Conservation (phyloP, 805 yeast genomes). For the Saccharomycopsis olivae region DNA sequence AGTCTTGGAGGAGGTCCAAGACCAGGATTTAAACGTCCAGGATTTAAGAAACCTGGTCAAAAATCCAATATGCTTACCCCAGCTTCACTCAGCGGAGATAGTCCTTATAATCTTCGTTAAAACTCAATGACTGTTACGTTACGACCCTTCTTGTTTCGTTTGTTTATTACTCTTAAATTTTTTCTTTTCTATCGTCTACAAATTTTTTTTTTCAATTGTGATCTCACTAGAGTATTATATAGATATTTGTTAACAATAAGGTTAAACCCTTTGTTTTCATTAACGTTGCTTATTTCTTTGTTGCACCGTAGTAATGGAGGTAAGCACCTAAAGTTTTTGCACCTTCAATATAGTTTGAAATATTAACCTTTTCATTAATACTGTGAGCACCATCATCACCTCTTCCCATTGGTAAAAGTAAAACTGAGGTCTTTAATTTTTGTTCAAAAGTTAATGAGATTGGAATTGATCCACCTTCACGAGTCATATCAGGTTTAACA, state of each 20-base stretch:
- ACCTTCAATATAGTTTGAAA: conserved; percentile 85
- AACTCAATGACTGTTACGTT: no score
- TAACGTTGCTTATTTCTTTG: no score
- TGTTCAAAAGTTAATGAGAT: conserved; percentile 91
- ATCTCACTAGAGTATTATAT: no score
- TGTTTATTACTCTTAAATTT: no score
- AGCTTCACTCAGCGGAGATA: conserved; percentile 30
- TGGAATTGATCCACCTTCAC: conserved; percentile 99
- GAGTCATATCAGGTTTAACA: conserved; percentile 89
- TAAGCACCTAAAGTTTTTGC: conserved; percentile 89
- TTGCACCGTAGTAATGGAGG: conserved; percentile 68
- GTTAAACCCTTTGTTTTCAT: no score
- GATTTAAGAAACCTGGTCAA: conserved; percentile 23
- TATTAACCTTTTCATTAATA: conserved; percentile 87
- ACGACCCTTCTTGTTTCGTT: no score
- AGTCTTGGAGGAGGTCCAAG: conserved; percentile 18
- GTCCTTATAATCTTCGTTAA: conserved; percentile 36
- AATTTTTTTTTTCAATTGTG: no score
- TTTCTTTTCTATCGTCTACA: no score
- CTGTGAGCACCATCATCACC: conserved; percentile 99
- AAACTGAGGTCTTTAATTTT: conserved; percentile 72
- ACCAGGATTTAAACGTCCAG: conserved; percentile 23
- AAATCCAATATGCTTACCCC: conserved; percentile 26
- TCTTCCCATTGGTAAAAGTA: conserved; percentile 93
- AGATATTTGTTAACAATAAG: no score